Evolutionary conservation across 192 early-diverging fungal genomes (phyloP), one percentile per base, ranked within the genome.

Genomic region (Coemansia sp.): DNA sequence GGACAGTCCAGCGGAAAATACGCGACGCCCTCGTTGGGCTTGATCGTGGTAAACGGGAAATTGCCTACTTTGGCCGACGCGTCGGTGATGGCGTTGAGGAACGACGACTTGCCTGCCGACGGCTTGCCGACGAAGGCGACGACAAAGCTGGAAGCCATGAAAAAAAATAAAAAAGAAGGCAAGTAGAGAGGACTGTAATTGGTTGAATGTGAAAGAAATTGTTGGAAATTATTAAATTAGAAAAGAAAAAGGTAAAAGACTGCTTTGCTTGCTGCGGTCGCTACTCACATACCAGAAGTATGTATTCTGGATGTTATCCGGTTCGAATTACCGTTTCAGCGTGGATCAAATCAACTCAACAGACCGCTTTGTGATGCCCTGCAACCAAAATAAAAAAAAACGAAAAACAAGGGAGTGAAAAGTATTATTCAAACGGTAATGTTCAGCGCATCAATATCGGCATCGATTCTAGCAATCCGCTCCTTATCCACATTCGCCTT

Each of bases 11-110:
- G 70, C 3, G 86, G 87, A 63, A 91, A 87, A 79, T 93, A 93
- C 0, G 88, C 87, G 35, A 94, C 85, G 52, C 91, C 93, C 62
- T 90, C 86, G 79, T 94, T 94, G 17, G 92, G 92, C 63, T 90
- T 88, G 45, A 95, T 95, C 34, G 93, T 95, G 18, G 93, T 95
- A 81, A 95, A 95, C 5, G 93, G 93, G 58, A 88, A 93, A 72
- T 89, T 92, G 45, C 91, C 93, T 18, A 93, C 92, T 66, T 95
- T 95, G 51, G 93, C 93, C 17, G 87, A 82, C 5, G 93, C 93
- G 64, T 95, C 92, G 1, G 89, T 88, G 17, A 92, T 90, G 17
- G 92, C 89, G 68, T 94, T 94, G 57, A 94, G 71, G 57, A 94
- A 91, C 45, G 91, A 92, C 9, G 89, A 90, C 68, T 94, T 94